Percentiles rank a stretch among this genome's conserved stretches.
Conservation (phyloP, 345 rosid genomes). For the Anastatica hierochuntica region DNA sequence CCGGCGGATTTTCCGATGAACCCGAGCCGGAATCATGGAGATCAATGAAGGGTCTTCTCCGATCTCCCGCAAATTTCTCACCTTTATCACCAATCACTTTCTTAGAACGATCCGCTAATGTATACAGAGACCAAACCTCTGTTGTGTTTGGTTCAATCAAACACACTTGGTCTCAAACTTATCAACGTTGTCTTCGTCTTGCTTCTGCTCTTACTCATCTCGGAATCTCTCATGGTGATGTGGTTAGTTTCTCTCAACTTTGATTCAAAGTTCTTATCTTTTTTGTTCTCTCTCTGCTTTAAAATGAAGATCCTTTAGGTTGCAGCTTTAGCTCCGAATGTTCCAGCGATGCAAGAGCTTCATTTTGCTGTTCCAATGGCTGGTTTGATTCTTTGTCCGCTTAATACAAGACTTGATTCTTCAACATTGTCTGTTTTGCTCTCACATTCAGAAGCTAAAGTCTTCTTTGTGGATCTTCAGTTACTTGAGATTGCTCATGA, state of each 20-base stretch:
- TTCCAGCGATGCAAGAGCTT: conserved; percentile 76
- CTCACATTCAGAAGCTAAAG: conserved; percentile 45
- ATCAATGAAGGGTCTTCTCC: conserved; percentile 48
- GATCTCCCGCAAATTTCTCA: conserved; percentile 45
- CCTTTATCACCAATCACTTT: conserved; percentile 69
- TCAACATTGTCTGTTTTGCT: conserved; percentile 43
- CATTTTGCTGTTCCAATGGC: conserved; percentile 85
- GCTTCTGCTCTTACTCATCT: conserved; percentile 63
- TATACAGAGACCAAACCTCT: conserved; percentile 46
- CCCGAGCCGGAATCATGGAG: conserved; percentile 37
- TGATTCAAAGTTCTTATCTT: background rate
- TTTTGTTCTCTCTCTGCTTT: background rate
- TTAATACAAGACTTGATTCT: conserved; percentile 53
- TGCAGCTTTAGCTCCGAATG: conserved; percentile 53
- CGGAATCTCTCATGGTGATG: conserved; percentile 53
- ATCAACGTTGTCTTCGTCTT: conserved; percentile 49
- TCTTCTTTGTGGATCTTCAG: conserved; percentile 51
- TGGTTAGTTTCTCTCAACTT: conserved; percentile 34
- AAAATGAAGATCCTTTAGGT: conserved; percentile 32
- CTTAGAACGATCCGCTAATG: conserved; percentile 62
- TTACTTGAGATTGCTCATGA: conserved; percentile 39
- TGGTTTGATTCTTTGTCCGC: conserved; percentile 62
- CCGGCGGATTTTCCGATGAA: conserved; percentile 3
- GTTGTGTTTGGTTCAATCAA: conserved; percentile 41
- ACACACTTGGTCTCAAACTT: conserved; percentile 57